Percentiles rank a stretch among this genome's conserved stretches.
These are phyloP conservation scores for Periglandula ipomoeae DNA, from an alignment of 2,329 filamentous ascomycete species.

Conservation along the genomic window DNA sequence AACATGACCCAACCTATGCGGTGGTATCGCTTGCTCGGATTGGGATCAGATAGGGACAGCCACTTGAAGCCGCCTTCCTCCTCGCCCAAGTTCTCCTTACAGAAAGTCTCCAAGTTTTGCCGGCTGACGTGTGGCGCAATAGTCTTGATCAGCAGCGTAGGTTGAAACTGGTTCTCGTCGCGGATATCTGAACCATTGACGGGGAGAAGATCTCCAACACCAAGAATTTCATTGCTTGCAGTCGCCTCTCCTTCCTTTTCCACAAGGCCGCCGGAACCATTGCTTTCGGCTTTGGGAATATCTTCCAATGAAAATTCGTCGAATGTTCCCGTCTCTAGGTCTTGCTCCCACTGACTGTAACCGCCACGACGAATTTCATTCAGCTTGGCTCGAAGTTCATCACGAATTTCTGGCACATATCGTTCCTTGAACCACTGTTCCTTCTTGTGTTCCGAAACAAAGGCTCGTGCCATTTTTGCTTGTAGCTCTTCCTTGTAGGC, in stretches of 20 bases:
- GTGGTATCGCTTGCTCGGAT: slow-evolving; percentile 93
- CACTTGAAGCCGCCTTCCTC: slow-evolving; percentile 89
- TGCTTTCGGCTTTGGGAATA: slow-evolving; percentile 86
- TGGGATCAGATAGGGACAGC: slow-evolving; percentile 91
- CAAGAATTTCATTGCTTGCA: slow-evolving; percentile 82
- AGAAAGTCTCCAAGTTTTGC: slow-evolving; percentile 86
- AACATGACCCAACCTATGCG: slow-evolving; percentile 98
- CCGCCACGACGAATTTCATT: slow-evolving; percentile 70
- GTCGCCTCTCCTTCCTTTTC: slow-evolving; percentile 95
- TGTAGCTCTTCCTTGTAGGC: slow-evolving; percentile 60
- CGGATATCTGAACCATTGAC: slow-evolving; percentile 75
- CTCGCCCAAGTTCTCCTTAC: slow-evolving; percentile 87
- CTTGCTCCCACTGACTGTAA: slow-evolving; percentile 82
- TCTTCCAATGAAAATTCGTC: slow-evolving; percentile 93
- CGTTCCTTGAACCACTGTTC: slow-evolving; percentile 98
- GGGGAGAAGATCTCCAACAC: slow-evolving; percentile 83
- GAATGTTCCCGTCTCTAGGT: slow-evolving; percentile 76
- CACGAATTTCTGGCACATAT: slow-evolving; percentile 76
- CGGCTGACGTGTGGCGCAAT: slow-evolving; percentile 94
- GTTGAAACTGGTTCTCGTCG: slow-evolving; percentile 80
- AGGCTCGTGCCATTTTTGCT: slow-evolving; percentile 74
- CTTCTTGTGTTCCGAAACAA: slow-evolving; percentile 84
- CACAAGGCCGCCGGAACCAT: slow-evolving; percentile 72
- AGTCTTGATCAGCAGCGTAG: slow-evolving; percentile 94
- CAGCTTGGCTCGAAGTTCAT: slow-evolving; percentile 64